Base-by-base conservation (phyloP, 208 protist species). In the Wallacemonas rigidus region DNA sequence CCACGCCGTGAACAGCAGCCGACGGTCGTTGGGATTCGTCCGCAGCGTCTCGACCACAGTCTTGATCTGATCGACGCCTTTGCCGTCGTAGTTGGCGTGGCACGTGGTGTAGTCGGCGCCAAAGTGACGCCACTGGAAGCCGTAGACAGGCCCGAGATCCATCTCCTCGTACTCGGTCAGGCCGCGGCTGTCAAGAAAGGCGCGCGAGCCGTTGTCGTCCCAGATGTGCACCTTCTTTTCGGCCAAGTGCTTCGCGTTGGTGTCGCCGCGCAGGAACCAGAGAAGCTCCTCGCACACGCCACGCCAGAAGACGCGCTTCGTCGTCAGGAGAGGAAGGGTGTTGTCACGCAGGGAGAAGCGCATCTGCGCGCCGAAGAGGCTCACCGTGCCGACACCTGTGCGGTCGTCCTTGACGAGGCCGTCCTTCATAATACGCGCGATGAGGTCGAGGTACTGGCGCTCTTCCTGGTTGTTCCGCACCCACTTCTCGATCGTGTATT, bases 121-220 rank as follows among this genome's bases (percentile, higher is more conserved):
- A 83, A 99, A 99, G 80, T 99, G 98, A 8, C 98, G 87, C 98
- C 98, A 99, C 85, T 99, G 98, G 76, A 99, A 99, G 43, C 98
- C 98, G 83, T 99, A 99, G 8, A 99, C 98, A 1, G 98, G 98
- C 12, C 98, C 98, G 2, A 99, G 89, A 75, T 99, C 98, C 81
- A 98, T 98, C 74, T 98, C 97, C 61, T 97, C 90, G 63, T 95
- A 83, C 44, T 98, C 67, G 4, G 67, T 80, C 45, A 99, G 84
- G 1, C 98, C 98, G 47, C 92, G 88, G 63, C 83, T 94, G 76
- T 99, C 96, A 12, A 99, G 90, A 81, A 97, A 99, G 54, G 95
- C 96, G 47, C 97, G 93, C 0, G 91, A 97, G 55, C 94, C 98
- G 86, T 99, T 99, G 53, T 83, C 98, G 74, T 99, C 98, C 98